Evolutionary conservation across 306 rosid genomes (phyloP).

Genomic region (Rubus parviflorus): DNA sequence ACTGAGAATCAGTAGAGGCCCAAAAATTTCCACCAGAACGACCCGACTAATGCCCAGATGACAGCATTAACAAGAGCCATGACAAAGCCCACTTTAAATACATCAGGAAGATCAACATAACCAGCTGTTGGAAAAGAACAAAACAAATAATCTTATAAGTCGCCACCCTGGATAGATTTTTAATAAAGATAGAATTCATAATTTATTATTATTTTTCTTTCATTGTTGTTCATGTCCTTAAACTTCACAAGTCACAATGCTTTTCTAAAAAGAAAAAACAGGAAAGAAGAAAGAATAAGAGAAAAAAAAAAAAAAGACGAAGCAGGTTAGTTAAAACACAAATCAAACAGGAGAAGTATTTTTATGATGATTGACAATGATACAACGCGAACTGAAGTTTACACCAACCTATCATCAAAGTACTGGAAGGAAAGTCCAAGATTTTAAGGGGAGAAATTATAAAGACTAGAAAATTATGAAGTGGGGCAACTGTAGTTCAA

Average conservation of each 20-base stretch:
- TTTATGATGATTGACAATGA: not conserved
- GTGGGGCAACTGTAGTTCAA: not conserved
- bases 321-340: not conserved
- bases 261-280: not conserved
- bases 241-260: no score
- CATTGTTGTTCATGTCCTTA: not conserved
- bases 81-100: constrained; percentile 68
- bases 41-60: constrained; percentile 78
- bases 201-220: not conserved
- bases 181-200: not conserved
- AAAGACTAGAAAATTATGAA: not conserved
- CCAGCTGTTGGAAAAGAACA: constrained; percentile 69
- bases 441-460: not conserved
- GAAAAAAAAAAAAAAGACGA: not conserved
- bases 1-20: constrained; percentile 63
- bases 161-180: constrained; percentile 15
- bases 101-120: constrained; percentile 76
- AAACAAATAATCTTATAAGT: constrained; percentile 29
- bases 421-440: no score
- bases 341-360: not conserved
- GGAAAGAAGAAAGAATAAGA: not conserved
- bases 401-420: not conserved
- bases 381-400: no score
- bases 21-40: constrained; percentile 91
- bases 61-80: constrained; percentile 71